These are phyloP conservation scores for Naematelia encephala DNA, from an alignment of 768 basidiomycete species.

Conservation along the genomic window DNA sequence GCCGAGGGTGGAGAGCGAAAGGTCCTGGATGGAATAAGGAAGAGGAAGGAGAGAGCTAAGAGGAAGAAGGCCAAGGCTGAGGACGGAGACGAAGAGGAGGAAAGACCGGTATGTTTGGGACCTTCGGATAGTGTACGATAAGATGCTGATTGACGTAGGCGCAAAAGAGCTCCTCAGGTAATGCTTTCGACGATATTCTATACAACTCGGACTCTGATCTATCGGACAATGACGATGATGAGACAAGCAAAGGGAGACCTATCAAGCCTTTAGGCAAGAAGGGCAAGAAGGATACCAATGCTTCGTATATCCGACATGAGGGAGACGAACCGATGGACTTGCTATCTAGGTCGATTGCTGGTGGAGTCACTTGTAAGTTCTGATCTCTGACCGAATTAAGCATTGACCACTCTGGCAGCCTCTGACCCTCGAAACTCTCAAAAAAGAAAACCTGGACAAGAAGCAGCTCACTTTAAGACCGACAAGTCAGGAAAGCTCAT, in stretches of 20 bases:
- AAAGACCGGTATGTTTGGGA: constrained; percentile 14
- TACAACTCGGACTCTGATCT: constrained; percentile 95
- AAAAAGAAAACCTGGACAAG: constrained; percentile 75
- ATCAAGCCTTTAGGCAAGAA: constrained; percentile 21
- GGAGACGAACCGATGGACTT: constrained; percentile 95
- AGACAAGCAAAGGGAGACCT: constrained; percentile 14
- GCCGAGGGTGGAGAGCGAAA: constrained; percentile 75
- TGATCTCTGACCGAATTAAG: too few species aligned
- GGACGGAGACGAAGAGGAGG: constrained; percentile 48
- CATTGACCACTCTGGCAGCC: too few species aligned
- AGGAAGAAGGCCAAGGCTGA: constrained; percentile 63
- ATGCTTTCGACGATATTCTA: constrained; percentile 94
- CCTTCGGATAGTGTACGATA: background rate
- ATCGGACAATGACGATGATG: constrained; percentile 57
- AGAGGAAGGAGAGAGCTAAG: constrained; percentile 89
- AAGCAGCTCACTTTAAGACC: constrained; percentile 78
- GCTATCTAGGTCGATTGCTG: constrained; percentile 62
- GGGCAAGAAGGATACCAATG: constrained; percentile 45
- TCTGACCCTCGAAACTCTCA: constrained; percentile 39
- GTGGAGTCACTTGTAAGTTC: constrained; percentile 49
- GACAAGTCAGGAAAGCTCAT: constrained; percentile 58
- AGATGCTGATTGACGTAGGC: background rate
- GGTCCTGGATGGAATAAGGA: constrained; percentile 89
- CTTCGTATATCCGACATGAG: constrained; percentile 72
- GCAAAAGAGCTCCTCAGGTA: constrained; percentile 64